phyloP scores from a whole-genome alignment of 2,329 filamentous ascomycete genomes.

The Hymenoscyphus repandus region DNA sequence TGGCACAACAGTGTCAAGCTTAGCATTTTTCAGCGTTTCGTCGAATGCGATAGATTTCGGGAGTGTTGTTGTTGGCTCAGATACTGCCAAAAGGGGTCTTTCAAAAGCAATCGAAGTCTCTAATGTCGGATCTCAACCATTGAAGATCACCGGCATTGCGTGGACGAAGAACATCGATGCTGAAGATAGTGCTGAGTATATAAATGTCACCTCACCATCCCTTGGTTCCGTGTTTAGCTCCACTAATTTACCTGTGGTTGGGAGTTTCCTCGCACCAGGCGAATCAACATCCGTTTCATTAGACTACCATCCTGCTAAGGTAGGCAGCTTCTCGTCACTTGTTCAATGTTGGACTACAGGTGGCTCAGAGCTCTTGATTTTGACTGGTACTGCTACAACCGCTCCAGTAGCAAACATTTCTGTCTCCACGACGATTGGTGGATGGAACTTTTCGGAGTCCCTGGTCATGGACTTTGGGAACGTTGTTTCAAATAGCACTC shows the following conservation, averaged over 20 bases:
- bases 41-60: conserved; percentile 37
- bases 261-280: conserved; percentile 29
- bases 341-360: conserved; percentile 35
- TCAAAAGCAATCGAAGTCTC: conserved; percentile 32
- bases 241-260: conserved; percentile 28
- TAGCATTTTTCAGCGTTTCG: conserved; percentile 33
- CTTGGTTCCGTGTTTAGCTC: conserved; percentile 33
- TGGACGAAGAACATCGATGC: conserved; percentile 28
- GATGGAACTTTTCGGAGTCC: conserved; percentile 27
- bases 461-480: conserved; percentile 31
- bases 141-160: conserved; percentile 34
- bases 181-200: conserved; percentile 16
- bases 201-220: conserved; percentile 30
- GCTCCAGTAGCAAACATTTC: conserved; percentile 33
- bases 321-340: conserved; percentile 32
- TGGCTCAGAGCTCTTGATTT: conserved; percentile 30
- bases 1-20: conserved; percentile 35
- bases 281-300: conserved; percentile 30
- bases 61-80: conserved; percentile 34
- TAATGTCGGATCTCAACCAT: conserved; percentile 34
- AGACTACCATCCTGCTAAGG: conserved; percentile 31
- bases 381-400: conserved; percentile 33
- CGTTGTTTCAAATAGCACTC: conserved; percentile 29
- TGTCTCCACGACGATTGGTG: conserved; percentile 33
- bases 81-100: conserved; percentile 24